Percentiles rank a stretch among this genome's conserved stretches.
Evolutionary conservation across 495 filamentous ascomycete genomes (phyloP).

Genomic region (Penicillium antarcticum): DNA sequence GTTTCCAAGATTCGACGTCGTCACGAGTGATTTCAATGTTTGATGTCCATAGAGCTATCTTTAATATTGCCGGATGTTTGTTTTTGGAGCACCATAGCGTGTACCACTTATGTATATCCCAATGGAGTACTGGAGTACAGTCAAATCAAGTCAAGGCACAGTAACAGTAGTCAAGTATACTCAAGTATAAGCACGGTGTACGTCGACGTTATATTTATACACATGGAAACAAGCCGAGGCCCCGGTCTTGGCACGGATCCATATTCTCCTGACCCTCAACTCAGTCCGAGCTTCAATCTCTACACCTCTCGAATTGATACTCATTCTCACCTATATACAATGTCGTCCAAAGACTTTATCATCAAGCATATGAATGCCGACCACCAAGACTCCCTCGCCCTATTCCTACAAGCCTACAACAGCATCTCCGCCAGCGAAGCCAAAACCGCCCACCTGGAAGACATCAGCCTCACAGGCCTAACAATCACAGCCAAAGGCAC

Average conservation of each 20-base stretch:
- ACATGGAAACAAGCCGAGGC: conserved; percentile 13
- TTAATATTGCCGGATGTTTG: background rate
- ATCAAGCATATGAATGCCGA: conserved; percentile 79
- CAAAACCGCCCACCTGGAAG: conserved; percentile 52
- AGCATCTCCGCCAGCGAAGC: conserved; percentile 43
- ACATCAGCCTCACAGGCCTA: conserved; percentile 57
- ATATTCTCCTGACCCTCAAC: background rate
- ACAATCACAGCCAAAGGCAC: conserved; percentile 46
- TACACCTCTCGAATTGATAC: background rate
- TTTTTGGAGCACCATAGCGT: background rate
- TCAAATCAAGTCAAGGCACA: background rate
- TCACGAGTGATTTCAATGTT: conserved; percentile 7
- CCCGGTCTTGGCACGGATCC: conserved; percentile 18
- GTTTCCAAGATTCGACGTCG: conserved; percentile 4
- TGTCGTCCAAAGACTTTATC: conserved; percentile 56
- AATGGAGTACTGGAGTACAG: background rate
- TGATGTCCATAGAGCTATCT: conserved; percentile 6
- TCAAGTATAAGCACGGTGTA: too few species aligned
- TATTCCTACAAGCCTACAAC: conserved; percentile 64
- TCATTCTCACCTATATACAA: background rate
- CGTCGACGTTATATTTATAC: background rate
- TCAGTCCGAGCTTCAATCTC: background rate
- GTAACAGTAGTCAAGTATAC: background rate
- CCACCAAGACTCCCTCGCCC: conserved; percentile 61
- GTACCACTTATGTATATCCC: conserved; percentile 4